phyloP scores from a whole-genome alignment of 2,329 filamentous ascomycete species.

The Penicillium paneum region DNA sequence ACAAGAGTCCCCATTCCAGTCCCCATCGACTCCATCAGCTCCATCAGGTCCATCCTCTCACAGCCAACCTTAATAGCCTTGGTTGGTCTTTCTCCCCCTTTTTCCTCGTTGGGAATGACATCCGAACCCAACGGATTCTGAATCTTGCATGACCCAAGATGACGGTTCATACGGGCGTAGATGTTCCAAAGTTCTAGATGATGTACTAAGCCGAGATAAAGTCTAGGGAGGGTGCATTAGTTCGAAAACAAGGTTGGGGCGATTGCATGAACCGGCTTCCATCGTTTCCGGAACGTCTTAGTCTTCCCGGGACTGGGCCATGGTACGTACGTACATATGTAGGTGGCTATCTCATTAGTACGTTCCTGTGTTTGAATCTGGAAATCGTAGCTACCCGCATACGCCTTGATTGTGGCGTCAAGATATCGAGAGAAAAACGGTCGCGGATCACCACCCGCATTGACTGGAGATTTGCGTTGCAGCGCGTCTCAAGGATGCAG shows the following conservation, averaged over 20 bases:
- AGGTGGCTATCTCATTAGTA: too few species aligned
- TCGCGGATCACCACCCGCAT: conserved; percentile 1
- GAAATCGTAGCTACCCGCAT: neutral
- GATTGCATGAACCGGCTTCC: conserved; percentile 26
- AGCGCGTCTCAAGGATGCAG: conserved; percentile 4
- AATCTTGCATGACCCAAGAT: conserved; percentile 8
- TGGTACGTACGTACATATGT: too few species aligned
- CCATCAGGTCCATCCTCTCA: neutral
- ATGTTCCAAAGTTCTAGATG: neutral
- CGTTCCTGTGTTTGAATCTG: neutral
- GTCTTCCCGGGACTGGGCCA: conserved; percentile 1
- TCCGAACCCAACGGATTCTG: neutral
- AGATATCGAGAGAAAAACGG: conserved; percentile 1
- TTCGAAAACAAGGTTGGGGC: conserved; percentile 23
- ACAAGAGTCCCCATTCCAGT: neutral
- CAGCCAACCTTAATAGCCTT: conserved; percentile 6
- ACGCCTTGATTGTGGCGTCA: neutral
- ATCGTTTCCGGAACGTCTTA: conserved; percentile 12
- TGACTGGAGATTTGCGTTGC: conserved; percentile 12
- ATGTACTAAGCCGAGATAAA: neutral
- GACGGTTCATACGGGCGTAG: conserved; percentile 7
- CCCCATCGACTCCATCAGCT: neutral
- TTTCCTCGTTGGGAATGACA: conserved; percentile 2
- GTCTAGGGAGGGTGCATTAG: conserved; percentile 29
- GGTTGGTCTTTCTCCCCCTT: neutral